phyloP scores from a whole-genome alignment of 345 rosid genomes.

The Orychophragmus violaceus region DNA sequence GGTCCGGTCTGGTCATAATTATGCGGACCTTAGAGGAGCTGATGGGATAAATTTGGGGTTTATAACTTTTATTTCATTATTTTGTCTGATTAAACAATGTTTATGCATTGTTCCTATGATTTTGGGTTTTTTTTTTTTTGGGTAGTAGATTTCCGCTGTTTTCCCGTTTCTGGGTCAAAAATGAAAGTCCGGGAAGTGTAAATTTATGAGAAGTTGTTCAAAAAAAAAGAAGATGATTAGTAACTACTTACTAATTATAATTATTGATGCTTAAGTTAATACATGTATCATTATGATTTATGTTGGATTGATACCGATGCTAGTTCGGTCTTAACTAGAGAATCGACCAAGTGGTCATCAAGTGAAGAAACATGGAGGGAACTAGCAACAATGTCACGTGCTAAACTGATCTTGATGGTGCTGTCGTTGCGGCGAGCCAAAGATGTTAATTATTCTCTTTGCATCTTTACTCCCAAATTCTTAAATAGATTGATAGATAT shows the following conservation, averaged over 20 bases:
- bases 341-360: not conserved
- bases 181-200: not conserved
- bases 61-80: not conserved
- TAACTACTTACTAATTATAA: not conserved
- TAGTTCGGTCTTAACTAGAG: not conserved
- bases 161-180: not conserved
- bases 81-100: not conserved
- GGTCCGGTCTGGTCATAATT: not conserved
- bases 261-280: not conserved
- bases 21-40: not conserved
- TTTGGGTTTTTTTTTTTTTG: not conserved
- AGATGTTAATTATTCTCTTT: constrained; percentile 13
- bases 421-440: not conserved
- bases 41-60: not conserved
- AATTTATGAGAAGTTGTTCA: no score
- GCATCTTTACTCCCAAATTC: not conserved
- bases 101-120: not conserved
- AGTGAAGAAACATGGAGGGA: not conserved
- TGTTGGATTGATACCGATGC: not conserved
- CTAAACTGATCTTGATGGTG: not conserved
- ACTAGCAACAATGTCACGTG: not conserved
- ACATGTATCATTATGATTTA: not conserved
- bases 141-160: not conserved
- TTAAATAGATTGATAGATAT: not conserved
- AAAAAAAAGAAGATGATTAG: no score